Evolutionary conservation across 352 stramenopile species (phyloP), one percentile per base, ranked within the genome.

Genomic region (Phytophthora ramorum): DNA sequence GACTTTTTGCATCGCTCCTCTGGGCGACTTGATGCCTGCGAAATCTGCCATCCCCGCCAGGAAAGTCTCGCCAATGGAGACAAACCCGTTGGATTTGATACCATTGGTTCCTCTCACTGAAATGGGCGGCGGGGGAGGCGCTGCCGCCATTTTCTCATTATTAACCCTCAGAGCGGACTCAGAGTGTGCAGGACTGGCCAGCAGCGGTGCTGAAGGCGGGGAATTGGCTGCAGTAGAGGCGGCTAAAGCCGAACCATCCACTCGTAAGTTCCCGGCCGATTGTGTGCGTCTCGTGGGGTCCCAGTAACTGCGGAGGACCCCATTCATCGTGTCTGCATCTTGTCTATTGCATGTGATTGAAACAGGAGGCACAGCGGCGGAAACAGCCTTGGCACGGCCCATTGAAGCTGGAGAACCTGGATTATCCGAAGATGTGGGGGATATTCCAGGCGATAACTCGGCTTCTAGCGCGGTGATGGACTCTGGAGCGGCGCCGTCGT

Each of bases 281-380:
- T 91, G 83, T 37, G 81, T 87, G 47, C 83, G 83, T 50, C 83
- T 75, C 17, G 48, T 60, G 26, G 81, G 60, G 12, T 64, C 59
- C 71, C 54, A 68, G 41, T 54, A 43, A 28, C 28, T 50, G 9
- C 19, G 43, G 10, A 30, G 12, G 45, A 40, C 4, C 16, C 49
- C 56, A n/a, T 64, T 58, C 7, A 44, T 64, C 4, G 9, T 30
- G 35, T 12, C 28, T 58, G 17, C 28, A 30, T 63, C 24, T 66
- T 58, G 20, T 28, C 0, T 28, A 52, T 71, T 57, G 20, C 54
- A 16, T 61, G 40, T 16, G 3, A 50, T 3, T 44, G 38, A 40
- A 5, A 44, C 30, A 0, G 66, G 50, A 22, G 30, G 51, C 40
- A 50, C 43, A 45, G 70, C 41, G 41, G 56, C 50, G 6, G 66